Conservation (phyloP, 805 yeast species). For the Priceomyces castillae region DNA sequence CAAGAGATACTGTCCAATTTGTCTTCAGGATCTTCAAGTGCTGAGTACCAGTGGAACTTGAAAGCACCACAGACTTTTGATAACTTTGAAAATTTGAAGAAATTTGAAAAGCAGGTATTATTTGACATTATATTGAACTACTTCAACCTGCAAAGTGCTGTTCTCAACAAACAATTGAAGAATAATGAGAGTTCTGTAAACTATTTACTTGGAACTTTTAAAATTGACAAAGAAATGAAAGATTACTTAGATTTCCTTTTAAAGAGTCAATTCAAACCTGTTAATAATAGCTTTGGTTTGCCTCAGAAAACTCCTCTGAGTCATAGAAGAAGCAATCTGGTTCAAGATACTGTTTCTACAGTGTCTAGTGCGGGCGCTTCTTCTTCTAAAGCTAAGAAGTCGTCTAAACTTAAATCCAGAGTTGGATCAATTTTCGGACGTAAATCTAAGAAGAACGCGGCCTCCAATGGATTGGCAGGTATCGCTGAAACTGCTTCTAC, state of each 20-base stretch:
- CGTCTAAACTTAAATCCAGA: constrained; percentile 56
- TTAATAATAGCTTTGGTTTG: constrained; percentile 1
- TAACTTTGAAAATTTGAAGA: constrained; percentile 71
- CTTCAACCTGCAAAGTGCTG: constrained; percentile 38
- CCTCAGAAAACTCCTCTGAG: neutral
- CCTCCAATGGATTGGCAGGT: constrained; percentile 8
- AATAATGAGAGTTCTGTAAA: constrained; percentile 64
- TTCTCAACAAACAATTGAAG: constrained; percentile 21
- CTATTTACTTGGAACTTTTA: constrained; percentile 51
- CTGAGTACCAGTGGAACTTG: constrained; percentile 66
- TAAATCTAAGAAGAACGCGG: constrained; percentile 43
- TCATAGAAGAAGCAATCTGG: neutral
- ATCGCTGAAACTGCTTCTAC: constrained; percentile 36
- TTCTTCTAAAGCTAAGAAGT: constrained; percentile 11
- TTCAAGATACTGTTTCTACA: constrained; percentile 7
- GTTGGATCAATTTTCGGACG: constrained; percentile 76
- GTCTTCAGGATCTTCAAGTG: constrained; percentile 17
- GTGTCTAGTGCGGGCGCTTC: constrained; percentile 1
- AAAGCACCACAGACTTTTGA: constrained; percentile 77
- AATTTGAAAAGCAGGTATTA: constrained; percentile 50
- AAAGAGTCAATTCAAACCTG: constrained; percentile 19
- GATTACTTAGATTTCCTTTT: constrained; percentile 34
- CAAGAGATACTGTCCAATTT: constrained; percentile 34
- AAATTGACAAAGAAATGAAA: constrained; percentile 37
- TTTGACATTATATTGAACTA: constrained; percentile 66